Conservation (phyloP, 148 eudicot genomes). For the Chenopodium berlandieri region DNA sequence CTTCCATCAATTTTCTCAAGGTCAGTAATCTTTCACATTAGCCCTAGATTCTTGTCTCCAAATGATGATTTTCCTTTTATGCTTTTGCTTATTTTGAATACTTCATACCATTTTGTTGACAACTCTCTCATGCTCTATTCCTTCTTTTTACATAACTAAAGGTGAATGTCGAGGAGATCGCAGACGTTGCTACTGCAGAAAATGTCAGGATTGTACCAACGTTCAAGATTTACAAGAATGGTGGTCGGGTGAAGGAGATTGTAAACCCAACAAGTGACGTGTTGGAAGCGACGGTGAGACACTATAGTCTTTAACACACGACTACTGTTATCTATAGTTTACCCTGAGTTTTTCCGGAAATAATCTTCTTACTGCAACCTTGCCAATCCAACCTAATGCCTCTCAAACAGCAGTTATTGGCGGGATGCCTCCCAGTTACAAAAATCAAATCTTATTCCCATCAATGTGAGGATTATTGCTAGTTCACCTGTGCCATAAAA, state of each 20-base stretch:
- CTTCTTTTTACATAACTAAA: slow-evolving; percentile 12
- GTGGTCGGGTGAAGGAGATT: slow-evolving; percentile 72
- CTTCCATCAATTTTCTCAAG: slow-evolving; percentile 75
- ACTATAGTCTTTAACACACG: slow-evolving; percentile 51
- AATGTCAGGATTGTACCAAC: slow-evolving; percentile 74
- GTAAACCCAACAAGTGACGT: slow-evolving; percentile 65
- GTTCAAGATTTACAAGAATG: slow-evolving; percentile 77
- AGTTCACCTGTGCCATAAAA: slow-evolving; percentile 33
- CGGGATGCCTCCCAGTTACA: slow-evolving; percentile 27
- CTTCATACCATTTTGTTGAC: background rate
- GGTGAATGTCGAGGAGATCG: slow-evolving; percentile 76
- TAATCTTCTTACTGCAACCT: slow-evolving; percentile 28
- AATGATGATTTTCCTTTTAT: background rate
- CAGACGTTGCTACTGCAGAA: slow-evolving; percentile 55
- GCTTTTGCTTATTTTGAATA: background rate
- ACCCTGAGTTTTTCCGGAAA: slow-evolving; percentile 16
- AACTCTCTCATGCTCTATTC: background rate
- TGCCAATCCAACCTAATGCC: slow-evolving; percentile 4
- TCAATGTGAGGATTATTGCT: slow-evolving; percentile 20
- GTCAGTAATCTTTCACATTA: slow-evolving; percentile 25
- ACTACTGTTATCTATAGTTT: slow-evolving; percentile 15
- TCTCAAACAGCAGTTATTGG: background rate
- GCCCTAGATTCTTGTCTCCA: background rate
- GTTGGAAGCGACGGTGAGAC: slow-evolving; percentile 87
- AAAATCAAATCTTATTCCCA: slow-evolving; percentile 6